Percentiles rank a stretch among this genome's conserved stretches.
These are phyloP conservation scores for Wickerhamiella domercqiae DNA, from an alignment of 805 yeast genomes.

Conservation along the genomic window DNA sequence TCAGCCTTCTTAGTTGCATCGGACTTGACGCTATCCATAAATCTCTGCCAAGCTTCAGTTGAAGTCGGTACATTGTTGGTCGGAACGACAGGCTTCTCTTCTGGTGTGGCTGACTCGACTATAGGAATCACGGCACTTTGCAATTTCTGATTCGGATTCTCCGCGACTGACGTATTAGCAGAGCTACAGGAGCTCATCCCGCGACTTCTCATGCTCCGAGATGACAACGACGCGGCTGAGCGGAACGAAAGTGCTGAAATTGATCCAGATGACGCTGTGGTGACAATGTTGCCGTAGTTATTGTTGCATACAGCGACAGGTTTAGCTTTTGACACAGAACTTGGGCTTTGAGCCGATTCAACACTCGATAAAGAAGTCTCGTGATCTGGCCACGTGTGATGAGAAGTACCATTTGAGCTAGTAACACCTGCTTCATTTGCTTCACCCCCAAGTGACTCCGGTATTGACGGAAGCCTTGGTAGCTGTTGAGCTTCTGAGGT, in stretches of 20 bases:
- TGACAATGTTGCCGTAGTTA: not conserved
- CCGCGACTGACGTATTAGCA: too few species aligned
- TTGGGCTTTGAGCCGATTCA: not conserved
- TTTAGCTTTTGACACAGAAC: not conserved
- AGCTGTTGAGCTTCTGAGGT: too few species aligned
- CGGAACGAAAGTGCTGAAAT: conserved; percentile 15
- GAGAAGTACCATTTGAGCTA: not conserved
- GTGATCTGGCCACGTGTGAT: not conserved
- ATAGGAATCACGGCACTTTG: not conserved
- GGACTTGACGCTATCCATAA: conserved; percentile 9
- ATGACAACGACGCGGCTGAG: conserved; percentile 3
- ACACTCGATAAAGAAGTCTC: not conserved
- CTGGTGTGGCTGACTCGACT: not conserved
- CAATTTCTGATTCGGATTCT: too few species aligned
- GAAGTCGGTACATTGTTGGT: not conserved
- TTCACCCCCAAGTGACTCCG: too few species aligned
- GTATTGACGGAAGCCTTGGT: conserved; percentile 2
- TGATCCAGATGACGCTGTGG: conserved; percentile 3
- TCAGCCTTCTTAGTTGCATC: conserved; percentile 4
- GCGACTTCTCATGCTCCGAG: not conserved
- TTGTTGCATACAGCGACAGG: not conserved
- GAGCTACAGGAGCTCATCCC: not conserved
- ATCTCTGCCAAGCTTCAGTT: conserved; percentile 7
- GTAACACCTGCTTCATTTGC: not conserved
- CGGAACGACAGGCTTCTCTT: not conserved